A percentile compares a stretch with the other conserved stretches of the same genome.
Conservation (phyloP, 495 filamentous ascomycete genomes). For the Neurospora sublineolata region DNA sequence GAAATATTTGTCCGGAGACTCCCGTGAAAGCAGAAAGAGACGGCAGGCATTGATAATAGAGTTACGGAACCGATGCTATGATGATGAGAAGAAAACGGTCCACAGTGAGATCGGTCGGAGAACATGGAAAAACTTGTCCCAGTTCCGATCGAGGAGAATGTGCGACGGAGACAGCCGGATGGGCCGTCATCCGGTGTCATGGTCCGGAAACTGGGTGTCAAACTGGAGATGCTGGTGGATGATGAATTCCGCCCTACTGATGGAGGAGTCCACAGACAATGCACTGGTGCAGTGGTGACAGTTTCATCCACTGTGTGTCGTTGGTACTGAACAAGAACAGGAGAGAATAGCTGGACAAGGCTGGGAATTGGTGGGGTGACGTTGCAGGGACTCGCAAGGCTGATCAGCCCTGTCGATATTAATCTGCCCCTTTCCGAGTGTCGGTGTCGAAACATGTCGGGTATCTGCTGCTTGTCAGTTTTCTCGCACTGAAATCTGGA, state of each 20-base stretch:
- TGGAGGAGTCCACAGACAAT: background rate
- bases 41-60: background rate
- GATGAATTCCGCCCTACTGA: background rate
- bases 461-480: background rate
- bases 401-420: background rate
- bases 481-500: background rate
- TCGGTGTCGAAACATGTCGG: background rate
- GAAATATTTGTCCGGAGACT: background rate
- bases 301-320: background rate
- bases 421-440: background rate
- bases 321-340: background rate
- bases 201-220: background rate
- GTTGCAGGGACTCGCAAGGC: background rate
- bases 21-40: background rate
- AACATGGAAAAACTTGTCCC: background rate
- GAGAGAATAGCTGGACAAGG: background rate
- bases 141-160: background rate
- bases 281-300: background rate
- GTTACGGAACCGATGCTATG: background rate
- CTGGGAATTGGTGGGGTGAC: background rate
- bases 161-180: background rate
- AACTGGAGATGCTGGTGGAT: background rate
- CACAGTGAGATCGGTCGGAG: background rate
- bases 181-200: background rate
- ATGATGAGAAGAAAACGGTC: background rate